Conservation (phyloP, 306 rosid species). For the Rosa chinensis region DNA sequence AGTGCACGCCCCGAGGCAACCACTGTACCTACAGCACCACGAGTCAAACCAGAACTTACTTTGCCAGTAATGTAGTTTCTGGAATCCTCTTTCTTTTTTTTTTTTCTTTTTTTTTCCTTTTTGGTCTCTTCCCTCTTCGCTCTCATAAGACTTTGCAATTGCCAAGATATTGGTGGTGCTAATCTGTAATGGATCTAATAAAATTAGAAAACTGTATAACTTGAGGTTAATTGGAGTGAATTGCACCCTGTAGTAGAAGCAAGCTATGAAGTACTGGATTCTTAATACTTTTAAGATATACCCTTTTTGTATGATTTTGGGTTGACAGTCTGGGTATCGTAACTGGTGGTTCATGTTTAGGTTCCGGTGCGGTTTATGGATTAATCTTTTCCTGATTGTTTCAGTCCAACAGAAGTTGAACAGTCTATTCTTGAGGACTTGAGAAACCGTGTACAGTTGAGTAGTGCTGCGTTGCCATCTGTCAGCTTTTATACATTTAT, state of each 20-base stretch:
- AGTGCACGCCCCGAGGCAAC: constrained; percentile 64
- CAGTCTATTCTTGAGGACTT: constrained; percentile 94
- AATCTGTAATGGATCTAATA: not conserved
- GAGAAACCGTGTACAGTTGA: constrained; percentile 95
- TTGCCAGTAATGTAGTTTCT: constrained; percentile 76
- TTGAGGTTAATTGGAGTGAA: constrained; percentile 1
- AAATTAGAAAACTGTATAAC: not conserved
- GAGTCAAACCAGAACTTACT: constrained; percentile 89
- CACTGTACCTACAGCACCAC: constrained; percentile 60
- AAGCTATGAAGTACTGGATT: not conserved
- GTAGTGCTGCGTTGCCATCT: constrained; percentile 82
- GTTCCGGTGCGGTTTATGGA: constrained; percentile 20
- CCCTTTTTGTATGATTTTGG: not conserved
- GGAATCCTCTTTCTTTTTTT: constrained; percentile 14
- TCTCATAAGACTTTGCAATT: constrained; percentile 5
- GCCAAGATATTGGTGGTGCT: not conserved
- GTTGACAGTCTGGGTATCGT: constrained; percentile 9
- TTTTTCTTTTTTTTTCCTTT: not conserved
- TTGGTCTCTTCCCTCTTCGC: not conserved
- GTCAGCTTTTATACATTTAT: constrained; percentile 89
- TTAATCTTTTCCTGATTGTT: constrained; percentile 33
- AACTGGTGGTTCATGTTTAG: not conserved
- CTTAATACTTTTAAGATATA: not conserved
- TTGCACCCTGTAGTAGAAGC: not conserved
- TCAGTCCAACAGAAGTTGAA: constrained; percentile 85